Conservation (phyloP, 306 rosid genomes). For the Pterocarpus santalinus region DNA sequence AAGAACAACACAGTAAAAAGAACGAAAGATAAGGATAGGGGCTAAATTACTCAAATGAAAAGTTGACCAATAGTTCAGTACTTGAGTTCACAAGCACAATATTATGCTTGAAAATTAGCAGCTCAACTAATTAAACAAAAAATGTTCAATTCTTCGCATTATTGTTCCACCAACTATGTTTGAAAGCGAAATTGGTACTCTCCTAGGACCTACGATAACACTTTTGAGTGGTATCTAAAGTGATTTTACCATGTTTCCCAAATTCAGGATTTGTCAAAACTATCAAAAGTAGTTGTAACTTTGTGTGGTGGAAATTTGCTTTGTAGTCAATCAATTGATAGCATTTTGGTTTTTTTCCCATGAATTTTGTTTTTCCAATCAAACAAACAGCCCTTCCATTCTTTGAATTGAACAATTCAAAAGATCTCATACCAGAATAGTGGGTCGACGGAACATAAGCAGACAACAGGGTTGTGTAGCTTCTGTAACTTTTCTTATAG, state of each 20-base stretch:
- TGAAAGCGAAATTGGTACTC: constrained; percentile 23
- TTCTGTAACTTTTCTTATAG: constrained; percentile 16
- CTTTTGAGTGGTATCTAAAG: constrained; percentile 13
- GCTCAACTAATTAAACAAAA: not conserved
- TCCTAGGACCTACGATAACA: constrained; percentile 18
- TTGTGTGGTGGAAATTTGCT: constrained; percentile 10
- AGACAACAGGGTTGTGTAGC: not conserved
- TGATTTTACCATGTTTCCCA: constrained; percentile 38
- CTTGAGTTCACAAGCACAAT: not conserved
- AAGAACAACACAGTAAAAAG: not conserved
- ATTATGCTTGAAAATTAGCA: constrained; percentile 7
- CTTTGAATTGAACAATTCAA: constrained; percentile 1
- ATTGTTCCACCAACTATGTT: constrained; percentile 28
- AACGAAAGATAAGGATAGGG: not conserved
- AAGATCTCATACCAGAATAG: constrained; percentile 5
- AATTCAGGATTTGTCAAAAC: constrained; percentile 31
- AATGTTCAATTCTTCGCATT: constrained; percentile 10
- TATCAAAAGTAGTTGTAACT: constrained; percentile 9
- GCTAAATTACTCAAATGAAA: not conserved
- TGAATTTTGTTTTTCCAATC: constrained; percentile 3
- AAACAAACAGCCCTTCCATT: not conserved
- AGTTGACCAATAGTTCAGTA: constrained; percentile 1
- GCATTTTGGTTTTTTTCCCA: not conserved
- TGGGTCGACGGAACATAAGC: constrained; percentile 31
- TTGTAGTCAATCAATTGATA: constrained; percentile 4